Base-by-base conservation (phyloP, 208 protist genomes). In the Trypanosoma grayi region DNA sequence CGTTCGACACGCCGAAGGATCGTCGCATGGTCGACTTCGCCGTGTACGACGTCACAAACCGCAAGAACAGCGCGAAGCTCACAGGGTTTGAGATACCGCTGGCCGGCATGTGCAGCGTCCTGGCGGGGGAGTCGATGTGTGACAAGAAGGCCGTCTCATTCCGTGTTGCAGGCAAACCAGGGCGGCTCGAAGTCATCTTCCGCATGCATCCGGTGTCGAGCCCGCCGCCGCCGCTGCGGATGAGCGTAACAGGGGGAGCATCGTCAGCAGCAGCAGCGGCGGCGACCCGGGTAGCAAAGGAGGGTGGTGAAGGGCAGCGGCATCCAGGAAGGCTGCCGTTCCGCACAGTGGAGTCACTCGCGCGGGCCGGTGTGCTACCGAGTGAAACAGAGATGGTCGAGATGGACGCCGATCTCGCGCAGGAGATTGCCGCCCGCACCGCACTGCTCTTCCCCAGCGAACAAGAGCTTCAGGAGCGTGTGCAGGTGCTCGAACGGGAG, bases 111-210 rank as follows among this genome's bases (percentile, higher is more conserved):
- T 94, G 87, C 79, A 94, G 87, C 61, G 84, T 94, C 0, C 74
- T 94, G 30, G 84, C 87, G 0, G 73, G 75, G 4, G 87, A 94
- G 48, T 81, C 75, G 33, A 89, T 94, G 70, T 94, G 87, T 63
- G 87, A 94, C 60, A 85, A 81, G 60, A 94, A 92, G 44, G 82
- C 77, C 36, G 84, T 94, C 58, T 89, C 87, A 0, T 94, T 94
- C 60, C 76, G 82, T 30, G 78, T 94, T 25, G 74, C 77, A 10
- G 84, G 82, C 9, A 77, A 81, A 46, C 82, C 87, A 0, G 81
- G 84, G 13, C 73, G 84, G 7, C 70, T 94, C 7, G 84, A 94
- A 46, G 77, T 87, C 27, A 82, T 94, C 24, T 94, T 94, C 51
- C 82, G 84, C 63, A 94, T 94, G 87, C 72, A 94, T 59, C 87